These are phyloP conservation scores for Thermochaetoides dissita DNA, from an alignment of 2,329 filamentous ascomycete species.

Conservation along the genomic window DNA sequence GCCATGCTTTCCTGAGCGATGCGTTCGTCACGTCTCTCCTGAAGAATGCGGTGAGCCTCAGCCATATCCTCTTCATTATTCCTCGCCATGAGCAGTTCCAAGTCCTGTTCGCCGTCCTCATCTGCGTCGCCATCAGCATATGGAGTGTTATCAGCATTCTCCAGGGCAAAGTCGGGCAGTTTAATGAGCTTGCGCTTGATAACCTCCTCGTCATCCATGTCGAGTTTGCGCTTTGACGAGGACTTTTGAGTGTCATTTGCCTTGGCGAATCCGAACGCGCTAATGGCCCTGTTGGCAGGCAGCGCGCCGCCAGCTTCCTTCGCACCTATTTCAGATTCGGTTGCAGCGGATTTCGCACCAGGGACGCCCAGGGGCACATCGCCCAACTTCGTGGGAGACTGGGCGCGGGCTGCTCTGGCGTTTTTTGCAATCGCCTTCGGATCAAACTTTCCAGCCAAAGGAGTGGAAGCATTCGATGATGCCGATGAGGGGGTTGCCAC, in stretches of 20 bases:
- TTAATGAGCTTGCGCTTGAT: constrained; percentile 81
- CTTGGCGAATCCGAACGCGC: constrained; percentile 72
- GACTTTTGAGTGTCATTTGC: constrained; percentile 51
- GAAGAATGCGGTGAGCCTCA: constrained; percentile 70
- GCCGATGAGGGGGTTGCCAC: constrained; percentile 32
- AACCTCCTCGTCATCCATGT: constrained; percentile 79
- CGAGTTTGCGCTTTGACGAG: constrained; percentile 58
- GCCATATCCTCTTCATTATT: constrained; percentile 80
- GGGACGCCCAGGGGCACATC: constrained; percentile 9
- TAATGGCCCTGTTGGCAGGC: constrained; percentile 51
- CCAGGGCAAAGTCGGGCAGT: constrained; percentile 62
- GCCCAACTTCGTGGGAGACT: constrained; percentile 36
- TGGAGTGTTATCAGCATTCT: constrained; percentile 45
- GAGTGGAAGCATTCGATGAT: constrained; percentile 36
- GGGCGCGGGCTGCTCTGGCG: constrained; percentile 43
- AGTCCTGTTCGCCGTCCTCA: constrained; percentile 58
- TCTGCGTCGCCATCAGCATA: constrained; percentile 48
- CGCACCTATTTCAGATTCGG: constrained; percentile 9
- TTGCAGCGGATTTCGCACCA: background rate
- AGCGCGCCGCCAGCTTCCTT: constrained; percentile 23
- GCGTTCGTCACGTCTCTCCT: constrained; percentile 67
- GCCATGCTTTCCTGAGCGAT: constrained; percentile 34
- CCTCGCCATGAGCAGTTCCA: constrained; percentile 45
- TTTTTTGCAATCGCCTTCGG: constrained; percentile 78
- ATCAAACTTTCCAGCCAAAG: constrained; percentile 70